Base-by-base conservation (phyloP, 139 green algal genomes). In the Bryopsis sp. region DNA sequence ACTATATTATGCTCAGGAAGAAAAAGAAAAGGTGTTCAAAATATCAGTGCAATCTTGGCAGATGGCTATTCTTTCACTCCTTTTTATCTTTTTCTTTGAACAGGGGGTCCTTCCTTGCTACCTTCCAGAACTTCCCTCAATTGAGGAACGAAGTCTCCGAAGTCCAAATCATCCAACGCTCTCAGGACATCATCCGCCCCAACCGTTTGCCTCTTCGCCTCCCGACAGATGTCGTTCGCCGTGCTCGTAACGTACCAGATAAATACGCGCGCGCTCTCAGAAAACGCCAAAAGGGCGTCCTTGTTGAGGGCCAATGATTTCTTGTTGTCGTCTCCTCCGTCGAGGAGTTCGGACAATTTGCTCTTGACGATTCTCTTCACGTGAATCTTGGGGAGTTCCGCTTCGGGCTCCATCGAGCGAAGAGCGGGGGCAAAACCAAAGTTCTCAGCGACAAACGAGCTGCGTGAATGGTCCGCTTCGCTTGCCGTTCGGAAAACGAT, bases 201-300 rank as follows among this genome's bases (percentile, higher is more conserved):
- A 5, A 96, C 79, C 0, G 90, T 96, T 68, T 84, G 77, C 2
- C 91, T 80, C 61, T 92, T 92, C 26, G 78, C 73, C 32, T 95
- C 89, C 28, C 79, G 79, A 69, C 83, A 91, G 1, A 92, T 72
- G 47, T 96, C 90, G 58, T 94, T 93, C 3, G 89, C 85, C n/a
- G 89, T 85, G 2, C 85, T 77, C 1, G 88, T 85, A 1, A 97
- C 67, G 57, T 92, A 94, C 59, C 80, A 85, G 33, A 97, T 93
- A 64, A 97, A 96, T 4, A 89, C 73, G 46, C 68, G 67, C 35
- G 80, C 87, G 28, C 77, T 84, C 59, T 96, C 88, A 0, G 57
- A 68, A 47, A 95, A 84, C 0, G 89, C 91, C 22, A 87, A 59
- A 2, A 96, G 70, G 0, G 85, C 90, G 35, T 97, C 84, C 47